Conservation (phyloP, 31 red algal species). For the Bonnemaisonia californica region DNA sequence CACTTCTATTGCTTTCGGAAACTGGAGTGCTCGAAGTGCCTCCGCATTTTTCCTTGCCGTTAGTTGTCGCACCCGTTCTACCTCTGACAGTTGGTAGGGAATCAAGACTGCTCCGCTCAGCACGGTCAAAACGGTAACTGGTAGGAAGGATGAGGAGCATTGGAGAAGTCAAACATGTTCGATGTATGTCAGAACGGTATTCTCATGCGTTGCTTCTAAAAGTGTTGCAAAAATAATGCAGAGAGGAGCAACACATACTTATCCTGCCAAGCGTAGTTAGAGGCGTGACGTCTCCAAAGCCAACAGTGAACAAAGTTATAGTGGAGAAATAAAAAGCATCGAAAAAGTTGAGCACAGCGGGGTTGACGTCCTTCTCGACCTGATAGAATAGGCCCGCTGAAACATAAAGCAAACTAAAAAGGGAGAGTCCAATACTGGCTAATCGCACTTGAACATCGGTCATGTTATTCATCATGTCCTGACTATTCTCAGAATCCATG, state of each 20-base stretch:
- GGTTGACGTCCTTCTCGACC: constrained; percentile 75
- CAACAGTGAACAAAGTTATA: constrained; percentile 76
- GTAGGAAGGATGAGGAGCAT: background rate
- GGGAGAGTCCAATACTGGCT: constrained; percentile 53
- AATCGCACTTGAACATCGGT: constrained; percentile 52
- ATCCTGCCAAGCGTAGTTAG: constrained; percentile 44
- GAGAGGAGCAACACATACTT: constrained; percentile 28
- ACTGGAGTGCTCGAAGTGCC: too few relatives aligned
- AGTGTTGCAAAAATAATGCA: background rate
- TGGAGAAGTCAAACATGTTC: background rate
- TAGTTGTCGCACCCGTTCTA: constrained; percentile 49
- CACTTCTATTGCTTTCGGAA: constrained; percentile 34
- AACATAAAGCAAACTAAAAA: constrained; percentile 77
- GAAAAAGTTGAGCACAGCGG: constrained; percentile 67
- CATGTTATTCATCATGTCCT: constrained; percentile 60
- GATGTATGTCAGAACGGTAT: background rate
- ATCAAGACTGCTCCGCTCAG: constrained; percentile 70
- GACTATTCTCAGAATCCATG: constrained; percentile 50
- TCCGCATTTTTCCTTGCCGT: constrained; percentile 1
- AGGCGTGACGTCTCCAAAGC: constrained; percentile 74
- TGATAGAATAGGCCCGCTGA: constrained; percentile 79
- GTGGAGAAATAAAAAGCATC: constrained; percentile 82
- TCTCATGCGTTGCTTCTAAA: too few relatives aligned
- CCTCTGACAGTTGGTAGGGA: constrained; percentile 61
- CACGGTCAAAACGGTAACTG: constrained; percentile 69